These are phyloP conservation scores for Xylaria bambusicola DNA, from an alignment of 495 filamentous ascomycete species.

Conservation along the genomic window DNA sequence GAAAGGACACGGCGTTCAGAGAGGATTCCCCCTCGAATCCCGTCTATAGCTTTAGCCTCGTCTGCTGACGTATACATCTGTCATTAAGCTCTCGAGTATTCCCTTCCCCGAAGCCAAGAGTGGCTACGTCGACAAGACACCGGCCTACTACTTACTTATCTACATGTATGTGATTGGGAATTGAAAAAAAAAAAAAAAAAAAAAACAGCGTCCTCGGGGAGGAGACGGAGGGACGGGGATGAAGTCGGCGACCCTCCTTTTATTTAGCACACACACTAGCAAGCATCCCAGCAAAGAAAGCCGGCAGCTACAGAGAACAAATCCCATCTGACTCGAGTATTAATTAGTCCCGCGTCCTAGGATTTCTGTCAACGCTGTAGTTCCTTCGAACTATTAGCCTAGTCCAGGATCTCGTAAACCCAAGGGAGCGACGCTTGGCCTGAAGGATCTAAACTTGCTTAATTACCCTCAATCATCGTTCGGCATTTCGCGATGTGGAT, in stretches of 20 bases:
- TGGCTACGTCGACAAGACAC: too few species aligned
- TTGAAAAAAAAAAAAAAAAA: too few species aligned
- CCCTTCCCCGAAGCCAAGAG: too few species aligned
- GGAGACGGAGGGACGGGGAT: neutral
- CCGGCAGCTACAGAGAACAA: neutral
- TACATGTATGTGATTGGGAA: too few species aligned
- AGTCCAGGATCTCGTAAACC: neutral
- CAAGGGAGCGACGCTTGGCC: slow-evolving; percentile 4
- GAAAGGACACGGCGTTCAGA: too few species aligned
- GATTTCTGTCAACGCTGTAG: neutral
- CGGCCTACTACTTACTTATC: too few species aligned
- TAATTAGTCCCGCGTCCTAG: neutral
- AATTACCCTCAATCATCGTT: neutral
- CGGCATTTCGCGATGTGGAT: slow-evolving; percentile 13
- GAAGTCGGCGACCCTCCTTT: slow-evolving; percentile 15
- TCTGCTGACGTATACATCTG: too few species aligned
- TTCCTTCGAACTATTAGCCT: neutral
- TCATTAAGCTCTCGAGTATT: too few species aligned
- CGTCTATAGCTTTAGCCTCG: too few species aligned
- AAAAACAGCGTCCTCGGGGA: neutral
- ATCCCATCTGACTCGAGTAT: neutral
- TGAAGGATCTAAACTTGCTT: neutral
- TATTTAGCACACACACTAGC: slow-evolving; percentile 2
- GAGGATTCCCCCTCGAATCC: too few species aligned
- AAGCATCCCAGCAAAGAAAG: slow-evolving; percentile 6